Conservation (phyloP, 1,139 yeast species). For the Pichia sp. region DNA sequence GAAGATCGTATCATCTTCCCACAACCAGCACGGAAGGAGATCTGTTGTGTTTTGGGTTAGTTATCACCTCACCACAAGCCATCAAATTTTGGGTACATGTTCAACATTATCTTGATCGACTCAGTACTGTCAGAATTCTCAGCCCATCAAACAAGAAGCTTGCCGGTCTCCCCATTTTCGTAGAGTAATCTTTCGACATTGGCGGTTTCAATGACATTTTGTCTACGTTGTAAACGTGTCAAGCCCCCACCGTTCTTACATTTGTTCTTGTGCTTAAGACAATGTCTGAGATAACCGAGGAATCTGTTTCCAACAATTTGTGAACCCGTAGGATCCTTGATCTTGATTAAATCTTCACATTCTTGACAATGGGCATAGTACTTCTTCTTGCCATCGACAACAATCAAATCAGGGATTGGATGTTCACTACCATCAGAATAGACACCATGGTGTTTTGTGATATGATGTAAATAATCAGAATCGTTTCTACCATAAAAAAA, state of each 20-base stretch:
- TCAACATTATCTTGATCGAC: no score
- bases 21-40: no score
- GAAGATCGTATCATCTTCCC: no score
- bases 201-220: background rate
- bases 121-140: no score
- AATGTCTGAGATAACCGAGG: conserved; percentile 27
- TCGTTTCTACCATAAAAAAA: conserved; percentile 28
- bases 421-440: conserved; percentile 30
- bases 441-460: conserved; percentile 32
- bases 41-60: no score
- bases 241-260: conserved; percentile 24
- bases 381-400: conserved; percentile 14
- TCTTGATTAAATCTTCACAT: conserved; percentile 21
- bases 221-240: conserved; percentile 1
- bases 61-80: no score
- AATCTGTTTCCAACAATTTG: conserved; percentile 22
- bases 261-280: conserved; percentile 22
- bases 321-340: conserved; percentile 13
- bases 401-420: conserved; percentile 24
- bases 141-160: no score
- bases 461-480: conserved; percentile 32
- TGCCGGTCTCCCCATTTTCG: background rate
- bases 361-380: conserved; percentile 24
- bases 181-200: background rate
- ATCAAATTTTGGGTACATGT: no score